Evolutionary conservation across 1,139 yeast genomes (phyloP), one percentile per base, ranked within the genome.

Genomic region (Magnusiomyces suaveolens): DNA sequence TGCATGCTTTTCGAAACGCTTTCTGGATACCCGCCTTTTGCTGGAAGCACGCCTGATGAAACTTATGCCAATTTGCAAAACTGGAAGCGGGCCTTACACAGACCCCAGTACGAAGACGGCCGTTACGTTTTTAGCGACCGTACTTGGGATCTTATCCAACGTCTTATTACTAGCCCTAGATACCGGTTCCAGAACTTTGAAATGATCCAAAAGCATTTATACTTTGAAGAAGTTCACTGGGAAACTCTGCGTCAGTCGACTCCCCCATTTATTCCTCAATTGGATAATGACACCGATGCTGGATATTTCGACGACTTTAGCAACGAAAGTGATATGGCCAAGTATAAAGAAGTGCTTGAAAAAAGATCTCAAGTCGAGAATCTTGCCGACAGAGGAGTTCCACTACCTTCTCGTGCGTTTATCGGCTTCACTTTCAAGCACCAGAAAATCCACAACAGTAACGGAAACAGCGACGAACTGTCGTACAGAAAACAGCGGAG

Each of bases 221-320:
- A 94, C 70, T 94, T 94, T 65, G 74, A 80, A 46, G 97, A 90
- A 63, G 80, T 89, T 32, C 83, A 87, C 64, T 92, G 96, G 84
- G 80, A 77, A 2, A 72, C 72, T 26, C 71, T 94, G 61, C 80
- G 96, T 64, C 72, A 72, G 39, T 78, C 82, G 59, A 56, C 61
- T 20, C 96, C 98, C 2, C 99, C 99, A 29, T 94, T 94, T 69
- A 87, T 94, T 32, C 99, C 99, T 1, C 96, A 94, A 66, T 77
- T 94, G 60, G 97, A 92, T 66, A 87, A 89, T 59, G 98, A 94
- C 66, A 94, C 90, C 60, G 99, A 94, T 72, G 97, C 97, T 0
- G 99, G 98, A 1, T 94, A 94, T 72, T 94, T 94, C 69, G 99
- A 94, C 71, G 98, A 94, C 69, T 94, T 94, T 68, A 89, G 87